phyloP scores from a whole-genome alignment of 2,329 filamentous ascomycete species.

The Gliomastix tumulicola region DNA sequence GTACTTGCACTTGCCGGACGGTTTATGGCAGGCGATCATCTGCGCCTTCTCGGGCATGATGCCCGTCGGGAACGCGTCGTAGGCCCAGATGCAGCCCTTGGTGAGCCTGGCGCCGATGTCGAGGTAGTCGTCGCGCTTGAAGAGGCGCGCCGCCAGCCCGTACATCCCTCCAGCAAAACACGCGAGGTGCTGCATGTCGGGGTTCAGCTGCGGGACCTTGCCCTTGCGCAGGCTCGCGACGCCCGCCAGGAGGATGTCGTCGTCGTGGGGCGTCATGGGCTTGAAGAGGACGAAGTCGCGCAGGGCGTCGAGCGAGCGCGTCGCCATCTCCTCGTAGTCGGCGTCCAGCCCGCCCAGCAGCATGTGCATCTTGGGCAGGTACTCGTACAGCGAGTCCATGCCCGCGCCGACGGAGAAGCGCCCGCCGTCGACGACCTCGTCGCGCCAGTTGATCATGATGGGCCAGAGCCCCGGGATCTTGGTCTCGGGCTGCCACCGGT shows the following conservation, averaged over 20 bases:
- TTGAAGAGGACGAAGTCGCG: slow-evolving; percentile 70
- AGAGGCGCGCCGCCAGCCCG: slow-evolving; percentile 57
- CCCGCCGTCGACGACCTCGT: slow-evolving; percentile 27
- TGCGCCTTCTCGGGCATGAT: slow-evolving; percentile 47
- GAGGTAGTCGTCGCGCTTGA: slow-evolving; percentile 39
- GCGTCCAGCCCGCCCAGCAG: slow-evolving; percentile 67
- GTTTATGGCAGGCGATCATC: slow-evolving; percentile 25
- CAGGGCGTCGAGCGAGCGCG: slow-evolving; percentile 57
- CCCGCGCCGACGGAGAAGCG: slow-evolving; percentile 55
- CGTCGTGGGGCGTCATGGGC: slow-evolving; percentile 61
- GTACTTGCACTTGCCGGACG: slow-evolving; percentile 22
- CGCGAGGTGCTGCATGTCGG: slow-evolving; percentile 49
- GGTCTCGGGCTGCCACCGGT: slow-evolving; percentile 65
- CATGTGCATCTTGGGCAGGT: slow-evolving; percentile 61
- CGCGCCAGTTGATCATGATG: slow-evolving; percentile 54
- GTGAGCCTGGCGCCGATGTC: slow-evolving; percentile 39
- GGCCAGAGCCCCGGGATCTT: slow-evolving; percentile 76
- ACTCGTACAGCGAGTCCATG: slow-evolving; percentile 65
- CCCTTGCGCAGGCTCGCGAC: no score
- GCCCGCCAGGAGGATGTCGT: slow-evolving; percentile 69
- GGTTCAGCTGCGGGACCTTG: no score
- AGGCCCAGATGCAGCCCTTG: slow-evolving; percentile 48
- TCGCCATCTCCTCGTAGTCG: slow-evolving; percentile 69
- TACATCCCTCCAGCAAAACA: slow-evolving; percentile 70
- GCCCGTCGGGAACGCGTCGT: slow-evolving; percentile 38